Evolutionary conservation across 441 rosid genomes (phyloP).

Genomic region (Adansonia rubrostipa): DNA sequence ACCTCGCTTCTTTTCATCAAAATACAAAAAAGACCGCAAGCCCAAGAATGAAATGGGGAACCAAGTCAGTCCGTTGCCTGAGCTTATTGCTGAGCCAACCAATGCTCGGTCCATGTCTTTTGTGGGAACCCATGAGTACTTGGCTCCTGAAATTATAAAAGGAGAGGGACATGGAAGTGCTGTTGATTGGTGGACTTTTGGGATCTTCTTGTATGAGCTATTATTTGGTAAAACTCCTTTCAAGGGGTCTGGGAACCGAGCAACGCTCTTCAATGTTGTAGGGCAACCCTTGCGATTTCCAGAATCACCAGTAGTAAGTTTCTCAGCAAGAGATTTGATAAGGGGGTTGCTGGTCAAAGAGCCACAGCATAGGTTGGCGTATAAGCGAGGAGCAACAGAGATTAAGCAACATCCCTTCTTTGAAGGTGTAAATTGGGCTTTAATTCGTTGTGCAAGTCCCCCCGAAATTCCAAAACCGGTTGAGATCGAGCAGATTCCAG

Average conservation of each 20-base stretch:
- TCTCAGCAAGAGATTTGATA: conserved; percentile 71
- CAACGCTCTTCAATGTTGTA: conserved; percentile 69
- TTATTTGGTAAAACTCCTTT: conserved; percentile 75
- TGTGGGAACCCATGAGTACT: conserved; percentile 76
- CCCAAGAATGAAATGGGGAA: conserved; percentile 54
- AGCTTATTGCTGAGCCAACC: conserved; percentile 82
- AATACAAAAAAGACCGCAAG: conserved; percentile 63
- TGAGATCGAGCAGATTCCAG: conserved; percentile 48
- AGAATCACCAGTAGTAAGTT: conserved; percentile 67
- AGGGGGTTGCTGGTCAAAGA: conserved; percentile 72
- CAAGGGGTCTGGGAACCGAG: conserved; percentile 70
- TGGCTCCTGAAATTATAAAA: conserved; percentile 77
- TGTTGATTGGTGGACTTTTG: conserved; percentile 86
- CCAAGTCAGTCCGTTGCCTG: conserved; percentile 75
- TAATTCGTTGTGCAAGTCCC: conserved; percentile 74
- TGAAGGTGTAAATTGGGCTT: conserved; percentile 76
- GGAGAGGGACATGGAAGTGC: conserved; percentile 86
- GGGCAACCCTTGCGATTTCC: conserved; percentile 74
- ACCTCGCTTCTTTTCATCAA: conserved; percentile 65
- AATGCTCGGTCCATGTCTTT: conserved; percentile 89
- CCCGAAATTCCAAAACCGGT: conserved; percentile 70
- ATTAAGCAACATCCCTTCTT: conserved; percentile 78
- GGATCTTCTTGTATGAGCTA: conserved; percentile 69
- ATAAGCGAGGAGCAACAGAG: conserved; percentile 73
- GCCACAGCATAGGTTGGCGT: conserved; percentile 68